Conservation (phyloP, 164 flowering plant species). For the Berberis thunbergii region DNA sequence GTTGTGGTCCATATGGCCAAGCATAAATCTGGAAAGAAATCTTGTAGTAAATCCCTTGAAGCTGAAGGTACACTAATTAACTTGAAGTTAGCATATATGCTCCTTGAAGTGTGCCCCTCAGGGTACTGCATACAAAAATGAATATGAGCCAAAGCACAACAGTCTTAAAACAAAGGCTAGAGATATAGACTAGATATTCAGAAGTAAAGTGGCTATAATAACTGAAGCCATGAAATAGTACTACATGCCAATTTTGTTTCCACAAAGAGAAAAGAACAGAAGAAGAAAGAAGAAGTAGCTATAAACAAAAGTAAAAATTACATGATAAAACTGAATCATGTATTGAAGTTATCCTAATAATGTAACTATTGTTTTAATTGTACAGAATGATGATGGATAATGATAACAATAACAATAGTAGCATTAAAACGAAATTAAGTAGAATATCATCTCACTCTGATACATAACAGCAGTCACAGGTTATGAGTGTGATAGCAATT, state of each 20-base stretch:
- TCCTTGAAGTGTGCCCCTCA: conserved; percentile 87
- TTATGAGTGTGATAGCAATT: background rate
- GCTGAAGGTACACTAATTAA: conserved; percentile 46
- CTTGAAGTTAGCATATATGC: conserved; percentile 78
- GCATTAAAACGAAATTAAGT: too few relatives aligned
- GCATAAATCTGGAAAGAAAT: conserved; percentile 68
- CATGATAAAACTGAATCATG: too few relatives aligned
- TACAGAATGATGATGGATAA: too few relatives aligned
- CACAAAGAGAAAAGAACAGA: too few relatives aligned
- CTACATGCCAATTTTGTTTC: too few relatives aligned
- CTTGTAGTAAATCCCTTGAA: conserved; percentile 41
- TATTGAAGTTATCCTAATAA: too few relatives aligned
- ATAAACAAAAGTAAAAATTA: too few relatives aligned
- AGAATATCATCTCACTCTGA: too few relatives aligned
- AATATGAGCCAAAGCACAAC: background rate
- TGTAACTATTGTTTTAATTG: too few relatives aligned
- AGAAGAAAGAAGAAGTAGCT: too few relatives aligned
- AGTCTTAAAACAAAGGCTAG: background rate
- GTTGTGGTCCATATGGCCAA: conserved; percentile 98
- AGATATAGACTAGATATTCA: background rate
- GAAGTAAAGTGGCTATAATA: background rate
- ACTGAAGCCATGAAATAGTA: too few relatives aligned
- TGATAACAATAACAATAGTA: too few relatives aligned
- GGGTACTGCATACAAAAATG: conserved; percentile 61
- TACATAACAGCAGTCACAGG: background rate